Base-by-base conservation (phyloP, 129 eudicot genomes). In the Pulicaria dysenterica region DNA sequence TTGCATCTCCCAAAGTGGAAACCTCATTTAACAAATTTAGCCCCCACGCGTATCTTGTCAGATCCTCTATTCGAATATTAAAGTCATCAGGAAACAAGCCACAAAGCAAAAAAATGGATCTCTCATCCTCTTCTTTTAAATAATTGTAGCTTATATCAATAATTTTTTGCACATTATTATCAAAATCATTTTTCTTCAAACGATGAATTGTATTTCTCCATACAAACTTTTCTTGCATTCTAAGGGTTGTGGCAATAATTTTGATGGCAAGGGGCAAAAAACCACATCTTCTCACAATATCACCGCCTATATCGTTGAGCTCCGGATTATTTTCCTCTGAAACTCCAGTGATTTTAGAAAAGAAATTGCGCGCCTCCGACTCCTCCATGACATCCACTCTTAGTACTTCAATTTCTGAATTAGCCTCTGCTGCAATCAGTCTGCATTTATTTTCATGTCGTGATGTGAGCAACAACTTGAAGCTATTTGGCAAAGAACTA, bases 201-300 rank as follows among this genome's bases (percentile, higher is more conserved):
- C 59, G 68, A 6, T 5, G 2, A 8, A 5, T n/a, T 5, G 47
- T 46, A 46, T 5, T 7, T 14, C 12, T 59, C 77, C 77, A 72
- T 46, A 14, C 67, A 9, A 0, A 24, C 0, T 0, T 8, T 4
- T 72, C 38, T 72, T 59, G 6, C 9, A 11, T 8, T 36, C 1
- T 46, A 36, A 72, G 68, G 58, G 38, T 46, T 34, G 48, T 8
- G 4, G 58, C 69, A 59, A 72, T 59, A 38, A 72, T 39, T 58
- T 58, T 59, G 40, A 72, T 72, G 37, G 77, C 77, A 1, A 72
- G 47, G 43, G 77, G 77, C 69, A 72, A 36, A 36, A 1, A 36
- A 14, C 77, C 57, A 14, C 77, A 72, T 14, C 40, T 72, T 37
- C 19, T 72, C 38, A 72, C 58, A 15, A 72, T 59, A 0, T 45